Evolutionary conservation across 768 basidiomycete species (phyloP).

Genomic region (Cyclocybe cylindracea): DNA sequence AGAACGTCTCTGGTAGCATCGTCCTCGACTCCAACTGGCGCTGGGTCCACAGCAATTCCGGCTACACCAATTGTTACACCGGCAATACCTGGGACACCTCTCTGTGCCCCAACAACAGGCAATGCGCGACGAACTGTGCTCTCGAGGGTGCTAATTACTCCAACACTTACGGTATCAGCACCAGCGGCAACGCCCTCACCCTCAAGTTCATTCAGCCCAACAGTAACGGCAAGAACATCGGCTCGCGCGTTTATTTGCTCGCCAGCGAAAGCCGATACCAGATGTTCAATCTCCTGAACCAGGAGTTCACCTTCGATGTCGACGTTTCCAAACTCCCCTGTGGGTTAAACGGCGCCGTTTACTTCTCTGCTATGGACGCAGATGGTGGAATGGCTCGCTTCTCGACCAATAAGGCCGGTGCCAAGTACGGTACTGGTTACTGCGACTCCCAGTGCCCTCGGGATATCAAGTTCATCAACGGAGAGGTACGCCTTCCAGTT

Average conservation of each 20-base stretch:
- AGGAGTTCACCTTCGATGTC: conserved; percentile 41
- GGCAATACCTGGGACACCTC: conserved; percentile 26
- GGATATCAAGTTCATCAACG: background rate
- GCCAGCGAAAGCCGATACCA: conserved; percentile 14
- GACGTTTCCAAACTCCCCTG: too few relatives aligned
- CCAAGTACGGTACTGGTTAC: too few relatives aligned
- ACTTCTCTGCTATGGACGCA: too few relatives aligned
- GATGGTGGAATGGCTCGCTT: conserved; percentile 27
- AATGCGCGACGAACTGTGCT: conserved; percentile 11
- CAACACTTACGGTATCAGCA: conserved; percentile 27
- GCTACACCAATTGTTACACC: conserved; percentile 31
- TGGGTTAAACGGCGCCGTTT: too few relatives aligned
- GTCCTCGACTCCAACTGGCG: conserved; percentile 12
- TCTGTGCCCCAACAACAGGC: conserved; percentile 36
- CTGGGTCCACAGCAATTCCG: conserved; percentile 28
- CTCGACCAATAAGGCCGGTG: conserved; percentile 20
- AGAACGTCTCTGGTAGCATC: conserved; percentile 13
- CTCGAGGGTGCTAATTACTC: conserved; percentile 34
- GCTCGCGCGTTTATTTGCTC: conserved; percentile 17
- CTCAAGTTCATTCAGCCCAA: conserved; percentile 38
- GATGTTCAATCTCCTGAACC: conserved; percentile 30
- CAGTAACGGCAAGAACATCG: conserved; percentile 23
- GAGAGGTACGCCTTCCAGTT: conserved; percentile 7
- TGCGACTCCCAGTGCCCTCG: too few relatives aligned
- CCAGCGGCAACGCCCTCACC: conserved; percentile 35